Conservation (phyloP, 345 rosid species). For the Brassica carinata region DNA sequence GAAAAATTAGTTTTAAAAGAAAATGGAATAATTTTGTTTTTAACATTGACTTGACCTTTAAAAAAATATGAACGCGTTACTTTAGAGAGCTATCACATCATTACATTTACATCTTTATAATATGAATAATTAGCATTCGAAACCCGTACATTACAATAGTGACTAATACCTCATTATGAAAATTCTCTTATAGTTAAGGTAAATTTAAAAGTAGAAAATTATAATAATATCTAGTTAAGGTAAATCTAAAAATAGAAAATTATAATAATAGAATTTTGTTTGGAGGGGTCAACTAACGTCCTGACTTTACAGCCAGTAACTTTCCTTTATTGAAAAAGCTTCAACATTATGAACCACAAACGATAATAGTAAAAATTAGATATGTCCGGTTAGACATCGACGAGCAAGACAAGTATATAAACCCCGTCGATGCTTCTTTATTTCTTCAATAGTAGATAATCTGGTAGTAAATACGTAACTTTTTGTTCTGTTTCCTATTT, state of each 20-base stretch:
- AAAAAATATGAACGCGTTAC: too few relatives aligned
- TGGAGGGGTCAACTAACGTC: slow-evolving; percentile 3
- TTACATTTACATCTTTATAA: too few relatives aligned
- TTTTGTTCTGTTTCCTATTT: not conserved
- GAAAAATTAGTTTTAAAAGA: too few relatives aligned
- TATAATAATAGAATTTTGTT: not conserved
- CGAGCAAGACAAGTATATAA: slow-evolving; percentile 25
- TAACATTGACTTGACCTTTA: too few relatives aligned
- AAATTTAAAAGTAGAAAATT: too few relatives aligned
- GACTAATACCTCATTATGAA: too few relatives aligned
- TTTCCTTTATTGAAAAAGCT: too few relatives aligned
- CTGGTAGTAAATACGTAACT: not conserved
- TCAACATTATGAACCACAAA: too few relatives aligned
- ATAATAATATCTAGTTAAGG: too few relatives aligned
- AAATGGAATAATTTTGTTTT: too few relatives aligned
- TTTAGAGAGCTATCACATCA: too few relatives aligned
- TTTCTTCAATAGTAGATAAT: not conserved
- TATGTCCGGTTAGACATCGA: slow-evolving; percentile 8
- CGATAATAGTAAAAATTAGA: slow-evolving; percentile 22
- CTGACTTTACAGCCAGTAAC: slow-evolving; percentile 16
- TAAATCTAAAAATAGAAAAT: slow-evolving; percentile 1
- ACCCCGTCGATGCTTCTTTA: slow-evolving; percentile 6
- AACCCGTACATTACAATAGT: not conserved
- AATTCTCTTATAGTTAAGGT: not conserved
- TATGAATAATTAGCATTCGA: too few relatives aligned